Evolutionary conservation across 495 filamentous ascomycete species (phyloP), one percentile per base, ranked within the genome.

Genomic region (Lineolata rhizophorae): DNA sequence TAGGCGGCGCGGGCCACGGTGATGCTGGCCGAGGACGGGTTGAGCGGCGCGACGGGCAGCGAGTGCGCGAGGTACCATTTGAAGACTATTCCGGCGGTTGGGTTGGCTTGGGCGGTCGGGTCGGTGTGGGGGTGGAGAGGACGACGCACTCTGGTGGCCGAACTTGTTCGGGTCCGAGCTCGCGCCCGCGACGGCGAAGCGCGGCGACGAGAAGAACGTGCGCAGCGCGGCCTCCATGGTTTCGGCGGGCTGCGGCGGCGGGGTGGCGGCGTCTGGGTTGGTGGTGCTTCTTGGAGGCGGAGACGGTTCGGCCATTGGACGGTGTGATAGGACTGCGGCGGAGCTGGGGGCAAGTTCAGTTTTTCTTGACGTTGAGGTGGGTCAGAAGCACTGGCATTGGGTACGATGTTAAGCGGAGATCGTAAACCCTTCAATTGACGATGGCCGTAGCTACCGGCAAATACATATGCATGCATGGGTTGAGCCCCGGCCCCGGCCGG

Each of bases 141-240:
- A 15, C 18, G 31, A 32, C 57, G 29, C 50, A 80, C 83, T 67
- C 58, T 84, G 84, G 56, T 90, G 78, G n/a, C 87, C 87, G 48
- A 75, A 94, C 49, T 93, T 92, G 37, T 58, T 52, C 30, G 77
- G 54, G 51, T 87, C 79, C 27, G 72, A 75, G 55, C 72, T 80
- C 3, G 87, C 87, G 37, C 85, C 85, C 21, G 85, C 82, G 26
- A 97, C 85, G 31, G 84, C 85, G 48, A 81, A 97, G 40, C 64
- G 61, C 20, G 76, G 65, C 12, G 77, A 76, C 17, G 64, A 61
- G 62, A 97, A 91, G 64, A 97, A 94, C 5, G 61, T 59, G 35
- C 67, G 67, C 27, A 83, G 72, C 18, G 68, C 60, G 30, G 63
- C 53, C 42, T 76, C 64, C 49, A 56, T 54, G 38, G 22, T 28